Base-by-base conservation (phyloP, 768 basidiomycete genomes). In the Steccherinum ochraceum region DNA sequence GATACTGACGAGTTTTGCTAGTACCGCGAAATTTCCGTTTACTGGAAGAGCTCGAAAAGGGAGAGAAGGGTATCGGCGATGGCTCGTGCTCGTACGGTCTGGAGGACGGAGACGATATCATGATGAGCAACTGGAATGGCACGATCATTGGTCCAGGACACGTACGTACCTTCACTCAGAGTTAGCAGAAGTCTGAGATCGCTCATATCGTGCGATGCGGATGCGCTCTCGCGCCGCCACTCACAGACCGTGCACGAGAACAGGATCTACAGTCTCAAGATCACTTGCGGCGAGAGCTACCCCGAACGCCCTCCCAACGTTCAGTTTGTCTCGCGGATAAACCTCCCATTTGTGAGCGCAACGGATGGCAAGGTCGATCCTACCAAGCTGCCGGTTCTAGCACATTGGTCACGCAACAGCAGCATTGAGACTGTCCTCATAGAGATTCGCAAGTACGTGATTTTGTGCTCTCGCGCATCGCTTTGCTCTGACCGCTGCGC, bases 121-220 rank as follows among this genome's bases (percentile, higher is more conserved):
- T 91, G 74, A 97, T 99, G 94, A 87, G 81, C 71, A 78, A 91
- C 67, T 99, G 96, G 96, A 97, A 96, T 64, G 95, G 96, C 46
- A 99, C 96, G 19, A 94, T 99, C 73, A 92, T 99, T 55, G 96
- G 96, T 7, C 96, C 96, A 25, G 94, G 94, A 47, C 94, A 99
- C 70, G 93, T 94, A 67, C 54, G 89, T 52, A 18, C 23, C 20
- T 47, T 49, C 39, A 39, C 50, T 48, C 23, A 41, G n/a, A n/a
- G n/a, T n/a, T n/a, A n/a, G n/a, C 19, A 12, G 19, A 26, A 18
- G n/a, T 18, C 16, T 27, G 2, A 40, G 5, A 42, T 23, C 40
- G 10, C 24, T 24, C 19, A 12, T 20, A 41, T 23, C 27, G 18
- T 18, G 48, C 40, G 49, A 49, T 35, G 7, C n/a, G n/a, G n/a